A percentile compares a stretch with the other conserved stretches of the same genome.
These are phyloP conservation scores for Fusarium compactum DNA, from an alignment of 2,329 filamentous ascomycete species.

Conservation along the genomic window DNA sequence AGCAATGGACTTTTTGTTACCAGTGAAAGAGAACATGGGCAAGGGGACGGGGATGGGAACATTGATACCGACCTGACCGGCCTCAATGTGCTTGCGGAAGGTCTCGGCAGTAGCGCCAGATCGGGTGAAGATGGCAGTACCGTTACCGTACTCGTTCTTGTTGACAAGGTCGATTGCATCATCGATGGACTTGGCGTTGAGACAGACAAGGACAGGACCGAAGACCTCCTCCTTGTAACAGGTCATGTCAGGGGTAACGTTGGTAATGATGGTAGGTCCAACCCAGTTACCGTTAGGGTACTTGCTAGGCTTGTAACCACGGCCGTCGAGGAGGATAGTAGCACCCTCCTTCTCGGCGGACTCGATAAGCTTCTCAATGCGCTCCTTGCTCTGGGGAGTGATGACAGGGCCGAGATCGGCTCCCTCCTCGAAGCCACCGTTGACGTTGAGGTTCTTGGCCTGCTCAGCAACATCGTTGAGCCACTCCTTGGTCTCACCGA, in stretches of 20 bases:
- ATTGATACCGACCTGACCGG: conserved; percentile 88
- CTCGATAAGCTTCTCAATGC: conserved; percentile 81
- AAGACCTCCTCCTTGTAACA: conserved; percentile 92
- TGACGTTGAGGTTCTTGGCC: conserved; percentile 78
- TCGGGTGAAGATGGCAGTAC: conserved; percentile 85
- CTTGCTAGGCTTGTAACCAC: conserved; percentile 79
- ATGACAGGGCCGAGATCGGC: conserved; percentile 87
- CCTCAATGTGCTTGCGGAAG: conserved; percentile 85
- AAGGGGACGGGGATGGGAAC: conserved; percentile 81
- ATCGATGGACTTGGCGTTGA: conserved; percentile 82
- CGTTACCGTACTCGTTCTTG: conserved; percentile 88
- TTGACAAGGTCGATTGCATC: conserved; percentile 87
- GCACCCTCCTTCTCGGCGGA: conserved; percentile 85
- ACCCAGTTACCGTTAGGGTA: conserved; percentile 90
- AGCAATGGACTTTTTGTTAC: conserved; percentile 90
- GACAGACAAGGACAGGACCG: conserved; percentile 83
- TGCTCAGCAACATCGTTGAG: conserved; percentile 81
- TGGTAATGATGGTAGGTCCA: conserved; percentile 83
- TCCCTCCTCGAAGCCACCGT: conserved; percentile 84
- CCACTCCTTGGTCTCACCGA: conserved; percentile 88
- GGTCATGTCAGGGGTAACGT: conserved; percentile 83
- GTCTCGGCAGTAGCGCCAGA: conserved; percentile 80
- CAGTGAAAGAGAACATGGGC: conserved; percentile 79
- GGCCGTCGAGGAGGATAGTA: conserved; percentile 83
- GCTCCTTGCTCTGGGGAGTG: conserved; percentile 79